Evolutionary conservation across 331 rosid species (phyloP).

Genomic region (Ulmus americana): DNA sequence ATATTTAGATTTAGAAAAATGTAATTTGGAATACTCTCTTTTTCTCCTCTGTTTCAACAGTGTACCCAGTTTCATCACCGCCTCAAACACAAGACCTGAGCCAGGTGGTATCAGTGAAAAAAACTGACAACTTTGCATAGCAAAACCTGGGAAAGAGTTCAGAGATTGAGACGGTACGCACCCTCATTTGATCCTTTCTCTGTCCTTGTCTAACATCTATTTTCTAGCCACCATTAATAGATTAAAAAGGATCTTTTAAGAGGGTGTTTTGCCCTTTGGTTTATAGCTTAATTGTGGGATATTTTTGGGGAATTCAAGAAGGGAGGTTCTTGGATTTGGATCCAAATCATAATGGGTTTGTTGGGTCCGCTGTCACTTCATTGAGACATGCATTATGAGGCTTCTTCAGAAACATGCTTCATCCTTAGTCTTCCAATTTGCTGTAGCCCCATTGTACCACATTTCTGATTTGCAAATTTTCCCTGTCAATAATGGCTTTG

Average conservation of each 20-base stretch:
- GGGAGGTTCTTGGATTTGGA: background rate
- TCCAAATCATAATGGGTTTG: background rate
- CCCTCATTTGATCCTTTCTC: conserved; percentile 6
- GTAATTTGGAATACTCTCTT: conserved; percentile 31
- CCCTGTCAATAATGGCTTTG: background rate
- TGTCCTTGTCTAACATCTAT: too few species aligned
- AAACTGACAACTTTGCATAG: conserved; percentile 39
- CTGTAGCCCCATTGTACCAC: background rate
- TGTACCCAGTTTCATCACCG: conserved; percentile 26
- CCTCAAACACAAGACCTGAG: conserved; percentile 30
- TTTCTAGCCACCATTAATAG: too few species aligned
- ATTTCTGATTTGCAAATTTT: background rate
- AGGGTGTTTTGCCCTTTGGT: too few species aligned
- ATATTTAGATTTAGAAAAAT: conserved; percentile 24
- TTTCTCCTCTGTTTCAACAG: conserved; percentile 17
- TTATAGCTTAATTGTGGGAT: background rate
- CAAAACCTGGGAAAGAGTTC: conserved; percentile 22
- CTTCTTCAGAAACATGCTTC: background rate
- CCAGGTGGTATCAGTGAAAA: conserved; percentile 39
- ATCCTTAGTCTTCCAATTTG: background rate
- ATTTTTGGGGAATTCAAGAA: background rate
- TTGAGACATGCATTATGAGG: background rate
- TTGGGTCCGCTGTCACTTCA: background rate
- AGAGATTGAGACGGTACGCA: conserved; percentile 24
- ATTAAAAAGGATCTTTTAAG: too few species aligned